These are phyloP conservation scores for Lactarius quietus DNA, from an alignment of 768 basidiomycete species.

Conservation along the genomic window DNA sequence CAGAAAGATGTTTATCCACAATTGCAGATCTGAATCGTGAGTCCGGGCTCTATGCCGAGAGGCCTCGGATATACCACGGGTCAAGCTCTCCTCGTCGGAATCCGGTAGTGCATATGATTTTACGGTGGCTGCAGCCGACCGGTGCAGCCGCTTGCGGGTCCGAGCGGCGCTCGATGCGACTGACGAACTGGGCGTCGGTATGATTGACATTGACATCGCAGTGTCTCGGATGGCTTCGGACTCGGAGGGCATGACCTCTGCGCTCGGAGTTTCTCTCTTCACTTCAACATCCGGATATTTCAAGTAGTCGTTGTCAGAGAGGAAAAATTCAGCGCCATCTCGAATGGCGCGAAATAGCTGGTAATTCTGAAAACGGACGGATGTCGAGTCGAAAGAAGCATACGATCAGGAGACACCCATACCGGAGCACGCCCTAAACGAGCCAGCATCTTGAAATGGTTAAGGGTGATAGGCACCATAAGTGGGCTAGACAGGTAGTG, in stretches of 20 bases:
- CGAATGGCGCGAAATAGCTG: slow-evolving; percentile 60
- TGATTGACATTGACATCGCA: slow-evolving; percentile 8
- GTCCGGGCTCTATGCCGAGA: slow-evolving; percentile 37
- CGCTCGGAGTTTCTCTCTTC: slow-evolving; percentile 24
- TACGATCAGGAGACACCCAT: slow-evolving; percentile 29
- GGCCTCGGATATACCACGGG: slow-evolving; percentile 29
- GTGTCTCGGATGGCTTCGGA: slow-evolving; percentile 16
- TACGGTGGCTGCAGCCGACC: slow-evolving; percentile 48
- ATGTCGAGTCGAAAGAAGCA: background rate
- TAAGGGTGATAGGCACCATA: slow-evolving; percentile 67
- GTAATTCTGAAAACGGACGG: slow-evolving; percentile 40
- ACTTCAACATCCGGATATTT: slow-evolving; percentile 26
- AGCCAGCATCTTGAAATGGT: slow-evolving; percentile 74
- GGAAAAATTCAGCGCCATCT: slow-evolving; percentile 62
- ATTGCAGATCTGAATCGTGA: slow-evolving; percentile 48
- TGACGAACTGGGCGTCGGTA: slow-evolving; percentile 31
- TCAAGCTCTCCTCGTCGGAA: slow-evolving; percentile 64
- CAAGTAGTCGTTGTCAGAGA: slow-evolving; percentile 67
- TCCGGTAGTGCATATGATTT: slow-evolving; percentile 64
- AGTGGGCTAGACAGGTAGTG: slow-evolving; percentile 29
- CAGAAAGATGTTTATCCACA: slow-evolving; percentile 63
- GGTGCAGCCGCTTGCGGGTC: slow-evolving; percentile 51
- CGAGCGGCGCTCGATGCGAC: slow-evolving; percentile 26
- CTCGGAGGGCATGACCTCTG: slow-evolving; percentile 27
- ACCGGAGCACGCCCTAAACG: slow-evolving; percentile 60